phyloP scores from a whole-genome alignment of 2,329 filamentous ascomycete genomes.

The Lomentospora prolificans region DNA sequence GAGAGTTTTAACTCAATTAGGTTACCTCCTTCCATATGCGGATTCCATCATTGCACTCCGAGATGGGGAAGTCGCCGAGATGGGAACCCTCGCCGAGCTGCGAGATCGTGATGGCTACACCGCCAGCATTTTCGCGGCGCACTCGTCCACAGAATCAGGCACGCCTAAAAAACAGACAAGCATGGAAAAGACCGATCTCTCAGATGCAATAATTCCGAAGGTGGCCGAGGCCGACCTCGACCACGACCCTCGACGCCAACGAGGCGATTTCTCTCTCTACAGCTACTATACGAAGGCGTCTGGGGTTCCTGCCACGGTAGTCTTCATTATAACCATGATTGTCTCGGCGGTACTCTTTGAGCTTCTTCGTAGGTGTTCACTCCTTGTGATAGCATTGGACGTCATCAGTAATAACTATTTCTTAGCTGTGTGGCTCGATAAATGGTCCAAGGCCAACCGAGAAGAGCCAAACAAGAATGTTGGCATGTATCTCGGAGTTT shows the following conservation, averaged over 20 bases:
- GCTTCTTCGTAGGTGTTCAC: neutral
- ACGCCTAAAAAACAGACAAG: neutral
- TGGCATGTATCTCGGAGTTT: slow-evolving; percentile 21
- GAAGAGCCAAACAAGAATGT: slow-evolving; percentile 25
- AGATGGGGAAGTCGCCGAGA: neutral
- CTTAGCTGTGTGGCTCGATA: slow-evolving; percentile 27
- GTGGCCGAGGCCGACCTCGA: neutral
- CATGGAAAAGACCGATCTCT: neutral
- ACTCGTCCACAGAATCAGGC: neutral
- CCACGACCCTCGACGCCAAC: neutral
- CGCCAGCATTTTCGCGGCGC: neutral
- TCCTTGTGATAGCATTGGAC: neutral
- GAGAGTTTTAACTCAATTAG: no score
- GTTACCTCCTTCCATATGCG: neutral
- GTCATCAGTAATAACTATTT: slow-evolving; percentile 36
- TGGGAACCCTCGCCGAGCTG: neutral
- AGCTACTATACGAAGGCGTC: neutral
- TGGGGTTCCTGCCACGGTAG: neutral
- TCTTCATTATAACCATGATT: neutral
- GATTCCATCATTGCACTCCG: neutral
- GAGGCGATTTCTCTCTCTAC: neutral
- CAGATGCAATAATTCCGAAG: neutral
- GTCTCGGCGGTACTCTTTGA: neutral
- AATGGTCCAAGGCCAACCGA: slow-evolving; percentile 24
- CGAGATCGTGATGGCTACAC: neutral